Base-by-base conservation (phyloP, 441 rosid genomes). In the Erodium trifolium region DNA sequence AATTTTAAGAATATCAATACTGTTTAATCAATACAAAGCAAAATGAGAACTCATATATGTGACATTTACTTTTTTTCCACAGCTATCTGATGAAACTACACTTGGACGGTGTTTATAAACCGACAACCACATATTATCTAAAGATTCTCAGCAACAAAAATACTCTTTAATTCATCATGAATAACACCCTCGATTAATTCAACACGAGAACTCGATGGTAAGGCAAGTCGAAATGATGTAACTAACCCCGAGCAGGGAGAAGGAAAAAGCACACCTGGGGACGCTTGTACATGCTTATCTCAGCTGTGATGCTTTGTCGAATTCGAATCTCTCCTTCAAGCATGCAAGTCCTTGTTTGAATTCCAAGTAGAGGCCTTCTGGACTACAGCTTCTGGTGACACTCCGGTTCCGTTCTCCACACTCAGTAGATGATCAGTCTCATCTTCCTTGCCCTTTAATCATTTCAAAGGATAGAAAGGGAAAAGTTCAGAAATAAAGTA, bases 341-440 rank as follows among this genome's bases (percentile, higher is more conserved):
- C 99, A 73, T 84, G 88, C 69, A 90, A 80, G 69, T 94, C 99
- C 87, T 94, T 94, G 84, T 92, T 87, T 17, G 90, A 87, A 68
- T 78, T 82, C 98, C 99, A 92, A 34, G 75, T 88, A 12, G 97
- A 92, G 71, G 85, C 79, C 71, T 81, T 86, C 9, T 77, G 78
- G 75, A 67, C 85, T 17, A 9, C 86, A 41, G 79, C 81, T 31
- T 87, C 93, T 27, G 78, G 78, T 71, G 89, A 78, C 17, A 81
- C 79, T 73, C 89, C 90, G 17, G 82, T 75, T 76, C 92, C 97
- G 69, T 86, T 86, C 73, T 94, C 99, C 70, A 68, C 93, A n/a
- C 80, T 77, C 14, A 94, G 78, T 72, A 94, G 71, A 39, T 94
- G 97, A 82, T 94, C 97, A 0, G 84, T 76, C 82, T 94, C 99